Evolutionary conservation across 106 monocot species (phyloP).

Genomic region (Xerophyta viscosa): DNA sequence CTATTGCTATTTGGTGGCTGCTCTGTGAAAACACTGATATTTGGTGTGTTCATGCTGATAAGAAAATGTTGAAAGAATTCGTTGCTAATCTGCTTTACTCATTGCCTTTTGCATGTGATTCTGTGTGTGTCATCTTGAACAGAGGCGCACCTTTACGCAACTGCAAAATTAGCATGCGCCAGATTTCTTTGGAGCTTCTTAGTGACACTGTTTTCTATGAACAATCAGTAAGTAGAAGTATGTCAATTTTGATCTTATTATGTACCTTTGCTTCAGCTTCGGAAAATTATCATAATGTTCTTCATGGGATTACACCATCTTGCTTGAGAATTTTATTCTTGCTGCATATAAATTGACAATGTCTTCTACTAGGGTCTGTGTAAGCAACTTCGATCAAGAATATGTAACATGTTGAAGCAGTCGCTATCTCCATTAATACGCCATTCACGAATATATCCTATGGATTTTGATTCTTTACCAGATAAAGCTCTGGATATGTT

Average conservation of each 20-base stretch:
- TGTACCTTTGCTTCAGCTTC: too few species aligned
- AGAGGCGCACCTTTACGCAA: not conserved
- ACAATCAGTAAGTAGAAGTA: constrained; percentile 42
- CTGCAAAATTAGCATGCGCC: constrained; percentile 22
- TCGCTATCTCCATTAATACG: constrained; percentile 19
- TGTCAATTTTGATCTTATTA: too few species aligned
- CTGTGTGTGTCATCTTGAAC: not conserved
- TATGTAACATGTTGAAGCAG: constrained; percentile 47
- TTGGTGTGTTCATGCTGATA: constrained; percentile 62
- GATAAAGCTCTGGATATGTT: too few species aligned
- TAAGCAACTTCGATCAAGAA: constrained; percentile 42
- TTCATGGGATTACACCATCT: too few species aligned
- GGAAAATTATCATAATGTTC: too few species aligned
- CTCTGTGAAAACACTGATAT: constrained; percentile 68
- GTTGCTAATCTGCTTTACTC: constrained; percentile 42
- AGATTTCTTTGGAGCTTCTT: constrained; percentile 57
- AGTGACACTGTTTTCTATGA: constrained; percentile 45
- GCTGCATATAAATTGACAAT: not conserved
- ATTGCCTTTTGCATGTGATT: constrained; percentile 9
- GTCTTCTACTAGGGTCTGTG: constrained; percentile 35
- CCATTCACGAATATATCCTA: constrained; percentile 11
- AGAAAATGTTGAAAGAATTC: constrained; percentile 46
- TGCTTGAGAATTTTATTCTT: too few species aligned
- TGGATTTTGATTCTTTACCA: constrained; percentile 33
- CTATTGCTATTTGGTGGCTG: constrained; percentile 57